Percentiles rank a stretch among this genome's conserved stretches.
These are phyloP conservation scores for Schoenoplectus tabernaemontani DNA, from an alignment of 202 grass and related monocot genomes.

Conservation along the genomic window DNA sequence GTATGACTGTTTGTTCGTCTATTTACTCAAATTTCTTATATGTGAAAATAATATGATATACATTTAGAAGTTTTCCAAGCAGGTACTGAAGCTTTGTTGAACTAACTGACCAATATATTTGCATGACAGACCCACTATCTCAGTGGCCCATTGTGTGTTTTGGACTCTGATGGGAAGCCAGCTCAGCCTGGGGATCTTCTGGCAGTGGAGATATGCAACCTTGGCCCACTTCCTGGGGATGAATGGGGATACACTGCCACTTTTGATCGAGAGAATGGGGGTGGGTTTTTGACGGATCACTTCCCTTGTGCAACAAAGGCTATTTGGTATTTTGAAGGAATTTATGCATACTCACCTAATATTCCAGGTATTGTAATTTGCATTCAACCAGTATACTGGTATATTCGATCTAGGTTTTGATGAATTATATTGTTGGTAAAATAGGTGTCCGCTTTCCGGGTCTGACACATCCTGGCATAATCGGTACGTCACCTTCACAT, in stretches of 20 bases:
- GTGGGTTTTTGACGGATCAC: constrained; percentile 77
- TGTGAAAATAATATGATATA: neutral
- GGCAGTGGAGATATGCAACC: constrained; percentile 75
- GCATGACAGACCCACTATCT: constrained; percentile 67
- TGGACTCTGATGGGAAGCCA: constrained; percentile 65
- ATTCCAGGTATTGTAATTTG: constrained; percentile 45
- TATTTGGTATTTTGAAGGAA: constrained; percentile 99
- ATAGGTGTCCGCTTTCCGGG: constrained; percentile 78
- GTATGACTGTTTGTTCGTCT: neutral
- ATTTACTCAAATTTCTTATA: neutral
- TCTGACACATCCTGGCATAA: constrained; percentile 74
- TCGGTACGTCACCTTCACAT: constrained; percentile 74
- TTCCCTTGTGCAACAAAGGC: constrained; percentile 78
- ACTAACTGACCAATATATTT: constrained; percentile 24
- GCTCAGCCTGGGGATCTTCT: constrained; percentile 86
- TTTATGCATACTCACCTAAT: constrained; percentile 84
- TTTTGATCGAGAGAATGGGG: constrained; percentile 86
- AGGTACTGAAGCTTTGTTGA: neutral
- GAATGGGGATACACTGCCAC: constrained; percentile 91
- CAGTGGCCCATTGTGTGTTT: constrained; percentile 67
- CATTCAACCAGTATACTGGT: neutral
- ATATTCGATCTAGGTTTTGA: neutral
- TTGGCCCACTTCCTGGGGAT: constrained; percentile 70
- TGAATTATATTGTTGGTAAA: constrained; percentile 2
- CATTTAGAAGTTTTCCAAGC: neutral